Percentiles rank a stretch among this genome's conserved stretches.
Conservation (phyloP, 192 early-diverging fungal genomes). For the Allomyces arbusculus region DNA sequence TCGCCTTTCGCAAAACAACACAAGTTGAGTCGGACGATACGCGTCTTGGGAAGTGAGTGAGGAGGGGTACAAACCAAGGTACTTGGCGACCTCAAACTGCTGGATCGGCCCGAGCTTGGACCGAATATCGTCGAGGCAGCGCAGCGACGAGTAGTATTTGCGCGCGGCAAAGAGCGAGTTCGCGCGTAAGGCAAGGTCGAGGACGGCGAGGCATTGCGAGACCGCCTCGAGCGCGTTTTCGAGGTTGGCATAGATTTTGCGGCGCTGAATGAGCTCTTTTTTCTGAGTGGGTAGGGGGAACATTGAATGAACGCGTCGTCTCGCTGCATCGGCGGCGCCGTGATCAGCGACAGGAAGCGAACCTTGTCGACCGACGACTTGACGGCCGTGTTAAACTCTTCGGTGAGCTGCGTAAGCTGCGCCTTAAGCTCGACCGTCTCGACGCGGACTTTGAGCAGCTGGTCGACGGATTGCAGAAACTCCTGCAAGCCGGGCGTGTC, state of each 20-base stretch:
- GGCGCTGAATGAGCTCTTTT: constrained; percentile 51
- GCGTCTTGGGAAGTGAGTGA: neutral
- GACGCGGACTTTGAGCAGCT: constrained; percentile 81
- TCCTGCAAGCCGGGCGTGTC: constrained; percentile 24
- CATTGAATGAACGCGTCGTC: too few species aligned
- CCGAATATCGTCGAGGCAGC: constrained; percentile 3
- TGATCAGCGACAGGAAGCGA: neutral
- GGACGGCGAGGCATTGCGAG: constrained; percentile 59
- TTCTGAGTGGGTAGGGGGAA: constrained; percentile 26
- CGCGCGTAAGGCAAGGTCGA: constrained; percentile 71
- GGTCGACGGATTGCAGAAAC: constrained; percentile 83
- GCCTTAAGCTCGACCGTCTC: constrained; percentile 65
- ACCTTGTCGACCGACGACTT: neutral
- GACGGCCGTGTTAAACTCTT: constrained; percentile 25
- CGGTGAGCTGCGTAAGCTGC: constrained; percentile 69
- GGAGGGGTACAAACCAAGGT: constrained; percentile 36
- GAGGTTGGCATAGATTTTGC: constrained; percentile 67
- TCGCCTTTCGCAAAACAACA: constrained; percentile 28
- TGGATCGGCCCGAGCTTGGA: constrained; percentile 49
- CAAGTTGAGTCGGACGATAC: constrained; percentile 1
- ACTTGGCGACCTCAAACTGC: constrained; percentile 63
- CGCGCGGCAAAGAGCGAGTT: constrained; percentile 51
- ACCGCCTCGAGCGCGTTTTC: constrained; percentile 63
- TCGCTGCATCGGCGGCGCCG: too few species aligned
- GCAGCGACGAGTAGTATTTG: constrained; percentile 83